Base-by-base conservation (phyloP, 2,329 filamentous ascomycete genomes). In the Zalaria sp. region DNA sequence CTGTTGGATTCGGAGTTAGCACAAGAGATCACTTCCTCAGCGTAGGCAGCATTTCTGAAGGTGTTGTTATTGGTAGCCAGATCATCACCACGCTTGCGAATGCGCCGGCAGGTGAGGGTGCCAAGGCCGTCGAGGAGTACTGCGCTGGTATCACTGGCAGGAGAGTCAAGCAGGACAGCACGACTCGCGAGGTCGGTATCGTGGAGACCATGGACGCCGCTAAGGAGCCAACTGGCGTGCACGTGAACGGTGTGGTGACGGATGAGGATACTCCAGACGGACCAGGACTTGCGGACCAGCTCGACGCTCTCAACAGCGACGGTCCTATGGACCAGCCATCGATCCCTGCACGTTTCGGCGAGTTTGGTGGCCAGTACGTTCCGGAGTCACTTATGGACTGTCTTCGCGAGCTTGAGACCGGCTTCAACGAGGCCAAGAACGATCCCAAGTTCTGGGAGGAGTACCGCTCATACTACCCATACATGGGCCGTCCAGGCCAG, bases 341-440 rank as follows among this genome's bases (percentile, higher is more conserved):
- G 52, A 77, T 91, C 40, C 85, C 88, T 8, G 77, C 86, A 48
- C 80, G 87, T 40, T 96, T 98, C 55, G 91, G 91, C 50, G 83
- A 95, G 59, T 98, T 93, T 50, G 91, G 91, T 54, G 91, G 91
- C 10, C 89, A 96, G 62, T 98, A 95, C 57, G 91, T 98, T 3
- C 91, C 91, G 1, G 91, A 98, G 63, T 91, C 87, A 18, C 73
- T 98, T 46, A 96, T 98, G 89, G 89, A 96, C 66, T 96, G 89
- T 58, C 68, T 98, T 45, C 80, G 80, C 1, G 77, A 98, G 64
- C 75, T 98, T 4, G 89, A 98, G 64, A 77, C 78, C 27, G 91
- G 89, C 29, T 98, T 98, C 71, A 81, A 91, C 54, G 68, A 81
- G 53, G 87, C 91, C 46, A 81, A 80, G 54, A 78, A 93, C 48